Evolutionary conservation across 1,284 basidiomycete genomes (phyloP).

Genomic region (Clitocybe nebularis): DNA sequence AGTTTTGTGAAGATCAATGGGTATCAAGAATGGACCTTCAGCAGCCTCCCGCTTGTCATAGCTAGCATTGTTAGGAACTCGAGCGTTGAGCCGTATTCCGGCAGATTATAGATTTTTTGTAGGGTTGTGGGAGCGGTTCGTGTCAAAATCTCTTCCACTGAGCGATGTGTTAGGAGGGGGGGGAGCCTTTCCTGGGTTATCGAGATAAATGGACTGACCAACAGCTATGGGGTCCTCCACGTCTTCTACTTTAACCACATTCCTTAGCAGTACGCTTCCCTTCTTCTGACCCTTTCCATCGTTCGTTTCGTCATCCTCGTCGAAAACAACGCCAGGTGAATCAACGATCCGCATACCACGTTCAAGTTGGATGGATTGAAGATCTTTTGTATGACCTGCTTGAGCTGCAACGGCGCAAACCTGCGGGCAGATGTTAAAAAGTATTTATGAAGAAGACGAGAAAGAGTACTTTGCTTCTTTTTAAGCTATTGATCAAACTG

Average conservation of each 20-base stretch:
- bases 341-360: slow-evolving; percentile 91
- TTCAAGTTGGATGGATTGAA: slow-evolving; percentile 93
- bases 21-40: slow-evolving; percentile 51
- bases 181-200: not conserved
- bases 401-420: slow-evolving; percentile 92
- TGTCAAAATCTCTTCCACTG: slow-evolving; percentile 81
- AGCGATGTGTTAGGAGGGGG: slow-evolving; percentile 8
- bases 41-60: slow-evolving; percentile 77
- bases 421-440: slow-evolving; percentile 44
- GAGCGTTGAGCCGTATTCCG: slow-evolving; percentile 65
- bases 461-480: slow-evolving; percentile 72
- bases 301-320: slow-evolving; percentile 55
- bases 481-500: slow-evolving; percentile 92
- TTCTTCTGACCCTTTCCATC: slow-evolving; percentile 52
- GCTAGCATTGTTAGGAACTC: slow-evolving; percentile 93
- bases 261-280: slow-evolving; percentile 78
- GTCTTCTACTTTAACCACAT: slow-evolving; percentile 91
- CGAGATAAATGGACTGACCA: slow-evolving; percentile 45
- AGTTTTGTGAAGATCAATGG: not conserved
- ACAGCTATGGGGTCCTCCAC: slow-evolving; percentile 88
- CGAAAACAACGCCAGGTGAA: slow-evolving; percentile 94
- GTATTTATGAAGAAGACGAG: slow-evolving; percentile 35
- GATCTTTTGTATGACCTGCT: slow-evolving; percentile 90
- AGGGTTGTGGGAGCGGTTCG: slow-evolving; percentile 70
- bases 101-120: slow-evolving; percentile 81